Percentiles rank a stretch among this genome's conserved stretches.
These are phyloP conservation scores for Erodium maritimum DNA, from an alignment of 345 rosid genomes.

Conservation along the genomic window DNA sequence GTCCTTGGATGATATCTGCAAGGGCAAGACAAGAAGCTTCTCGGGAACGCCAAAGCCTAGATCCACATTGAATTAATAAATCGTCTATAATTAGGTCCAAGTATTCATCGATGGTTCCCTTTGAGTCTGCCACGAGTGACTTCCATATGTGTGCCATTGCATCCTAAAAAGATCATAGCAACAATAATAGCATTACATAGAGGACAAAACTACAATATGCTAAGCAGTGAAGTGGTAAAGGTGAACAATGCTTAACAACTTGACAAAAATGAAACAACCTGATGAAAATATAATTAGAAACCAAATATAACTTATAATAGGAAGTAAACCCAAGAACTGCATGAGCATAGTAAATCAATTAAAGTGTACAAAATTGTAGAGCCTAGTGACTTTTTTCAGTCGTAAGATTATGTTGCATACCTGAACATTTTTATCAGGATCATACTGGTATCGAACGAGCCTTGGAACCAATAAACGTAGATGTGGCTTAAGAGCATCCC, in stretches of 20 bases:
- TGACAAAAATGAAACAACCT: neutral
- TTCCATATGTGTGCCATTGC: constrained; percentile 98
- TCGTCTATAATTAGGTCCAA: constrained; percentile 76
- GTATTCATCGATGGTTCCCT: constrained; percentile 73
- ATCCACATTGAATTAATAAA: constrained; percentile 64
- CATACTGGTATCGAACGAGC: constrained; percentile 87
- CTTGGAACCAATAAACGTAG: constrained; percentile 68
- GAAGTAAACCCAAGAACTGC: neutral
- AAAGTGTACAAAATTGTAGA: neutral
- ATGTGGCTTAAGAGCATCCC: constrained; percentile 93
- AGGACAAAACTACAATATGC: neutral
- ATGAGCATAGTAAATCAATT: neutral
- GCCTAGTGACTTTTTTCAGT: neutral
- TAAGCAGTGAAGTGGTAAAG: neutral
- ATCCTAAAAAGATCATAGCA: constrained; percentile 41
- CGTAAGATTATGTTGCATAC: constrained; percentile 24
- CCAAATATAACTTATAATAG: neutral
- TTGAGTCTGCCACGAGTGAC: constrained; percentile 71
- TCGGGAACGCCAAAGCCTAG: constrained; percentile 94
- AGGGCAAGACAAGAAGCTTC: constrained; percentile 95
- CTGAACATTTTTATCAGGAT: constrained; percentile 98
- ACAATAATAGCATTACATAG: constrained; percentile 11
- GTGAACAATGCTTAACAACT: neutral
- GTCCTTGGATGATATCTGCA: constrained; percentile 91
- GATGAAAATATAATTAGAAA: neutral